Evolutionary conservation across 2,329 filamentous ascomycete genomes (phyloP), one percentile per base, ranked within the genome.

Genomic region (Cytospora piceae): DNA sequence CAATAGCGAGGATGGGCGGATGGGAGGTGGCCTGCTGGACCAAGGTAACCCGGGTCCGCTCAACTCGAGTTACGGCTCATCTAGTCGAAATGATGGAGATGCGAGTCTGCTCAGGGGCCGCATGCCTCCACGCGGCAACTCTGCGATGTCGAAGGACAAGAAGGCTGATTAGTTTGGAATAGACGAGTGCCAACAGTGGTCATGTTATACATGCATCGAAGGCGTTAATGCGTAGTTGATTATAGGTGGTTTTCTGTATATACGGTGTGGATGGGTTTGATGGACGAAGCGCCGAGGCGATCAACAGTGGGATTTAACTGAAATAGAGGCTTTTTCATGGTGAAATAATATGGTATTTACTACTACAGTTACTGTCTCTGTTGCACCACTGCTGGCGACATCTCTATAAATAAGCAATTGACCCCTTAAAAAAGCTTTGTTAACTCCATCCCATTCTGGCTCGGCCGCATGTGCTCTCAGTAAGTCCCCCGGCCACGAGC

Each of bases 1-100:
- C 27, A 80, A 80, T 27, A 85, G 83, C 72, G 85, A 87, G 61
- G 85, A 87, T 68, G 83, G 82, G 53, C 76, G 74, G 39, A 54
- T 54, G 22, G 58, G 63, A 29, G 24, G 51, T 34, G 58, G 61
- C 27, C 49, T 64, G 20, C 57, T 60, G n/a, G 62, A 65, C 32
- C 63, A 61, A 49, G 55, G 17, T 34, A 57, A 75, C 7, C 66
- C 72, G 29, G 73, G 73, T 55, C 66, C 78, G 58, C 69, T 75
- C 59, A 77, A 75, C 65, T 70, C 76, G 54, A 70, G 73, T 54
- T 70, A 72, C 20, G 77, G 75, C 58, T 75, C 77, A 11, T 80
- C 77, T 3, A 76, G 77, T 29, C 75, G 79, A 34, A 78, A 74
- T 32, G 77, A 79, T 9, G 76, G 76, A 2, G 77, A 78, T 12